A percentile compares a stretch with the other conserved stretches of the same genome.
Conservation (phyloP, 73 alveolate species). For the Tetrahymena malaccensis region DNA sequence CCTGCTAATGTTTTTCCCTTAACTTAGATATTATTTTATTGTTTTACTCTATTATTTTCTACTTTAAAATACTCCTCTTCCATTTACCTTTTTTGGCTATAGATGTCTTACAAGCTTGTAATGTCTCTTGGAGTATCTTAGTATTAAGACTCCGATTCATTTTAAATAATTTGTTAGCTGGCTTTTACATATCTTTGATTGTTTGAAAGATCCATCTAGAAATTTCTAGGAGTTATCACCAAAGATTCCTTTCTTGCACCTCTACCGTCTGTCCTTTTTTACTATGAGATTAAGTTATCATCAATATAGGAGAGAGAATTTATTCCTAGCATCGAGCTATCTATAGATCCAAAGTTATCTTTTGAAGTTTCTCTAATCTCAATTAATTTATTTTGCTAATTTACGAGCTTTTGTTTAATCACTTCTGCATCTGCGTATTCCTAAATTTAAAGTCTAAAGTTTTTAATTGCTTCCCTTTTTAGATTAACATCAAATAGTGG, state of each 20-base stretch:
- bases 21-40: background rate
- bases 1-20: background rate
- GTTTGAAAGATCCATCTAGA: background rate
- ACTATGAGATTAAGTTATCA: background rate
- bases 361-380: background rate
- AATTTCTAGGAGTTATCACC: background rate
- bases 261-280: background rate
- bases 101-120: background rate
- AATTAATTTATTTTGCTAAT: background rate
- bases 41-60: background rate
- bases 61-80: background rate
- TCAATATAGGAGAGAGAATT: background rate
- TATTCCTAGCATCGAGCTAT: background rate
- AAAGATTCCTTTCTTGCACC: background rate
- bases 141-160: background rate
- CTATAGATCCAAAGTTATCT: background rate
- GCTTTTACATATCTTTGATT: background rate
- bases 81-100: background rate
- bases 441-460: background rate
- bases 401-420: background rate
- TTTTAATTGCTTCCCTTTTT: background rate
- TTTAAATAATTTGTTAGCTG: too few relatives aligned
- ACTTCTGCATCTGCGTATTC: background rate
- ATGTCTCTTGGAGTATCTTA: background rate
- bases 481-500: background rate